Base-by-base conservation (phyloP, 352 stramenopile genomes). In the Pythium scleroteichum region DNA sequence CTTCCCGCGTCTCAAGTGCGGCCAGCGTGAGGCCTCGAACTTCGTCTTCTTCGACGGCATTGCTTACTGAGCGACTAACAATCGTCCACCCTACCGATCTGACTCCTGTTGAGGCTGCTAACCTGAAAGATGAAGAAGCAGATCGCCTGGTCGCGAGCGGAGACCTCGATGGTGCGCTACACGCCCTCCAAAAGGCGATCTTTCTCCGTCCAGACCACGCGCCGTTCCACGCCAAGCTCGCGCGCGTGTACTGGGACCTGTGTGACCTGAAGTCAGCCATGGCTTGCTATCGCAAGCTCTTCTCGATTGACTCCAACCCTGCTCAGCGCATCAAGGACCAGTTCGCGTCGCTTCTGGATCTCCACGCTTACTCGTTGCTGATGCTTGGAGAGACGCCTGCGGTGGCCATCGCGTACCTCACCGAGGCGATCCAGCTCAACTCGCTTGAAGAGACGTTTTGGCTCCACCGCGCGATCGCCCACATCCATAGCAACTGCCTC, bases 221-320 rank as follows among this genome's bases (percentile, higher is more conserved):
- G 0, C 47, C 66, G 26, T 63, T 89, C 33, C 84, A 90, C 58
- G 82, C 80, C 33, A 87, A 88, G 52, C 78, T 81, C 14, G 83
- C 83, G 0, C 69, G 78, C 27, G 81, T 92, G 19, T 95, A 88
- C 55, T 85, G 72, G 59, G 74, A 88, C 22, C 66, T 93, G 38
- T 85, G 83, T 27, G 85, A 95, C 53, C 61, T 92, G 40, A 90
- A 90, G 49, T 91, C 85, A 9, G 82, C 83, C 19, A 87, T 95
- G 72, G 77, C 77, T 22, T 90, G 77, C 59, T 92, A 87, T 53
- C 85, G 84, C 39, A 89, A 93, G 58, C 66, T 92, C 16, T 78
- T 94, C 19, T 60, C 76, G 29, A 62, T 90, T 19, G 73, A 91
- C 26, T 38, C 54, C 8, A 77, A 79, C 17, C 84, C 82, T 1